A percentile compares a stretch with the other conserved stretches of the same genome.
phyloP scores from a whole-genome alignment of 305 asterid species.

The Solanum hybrid region DNA sequence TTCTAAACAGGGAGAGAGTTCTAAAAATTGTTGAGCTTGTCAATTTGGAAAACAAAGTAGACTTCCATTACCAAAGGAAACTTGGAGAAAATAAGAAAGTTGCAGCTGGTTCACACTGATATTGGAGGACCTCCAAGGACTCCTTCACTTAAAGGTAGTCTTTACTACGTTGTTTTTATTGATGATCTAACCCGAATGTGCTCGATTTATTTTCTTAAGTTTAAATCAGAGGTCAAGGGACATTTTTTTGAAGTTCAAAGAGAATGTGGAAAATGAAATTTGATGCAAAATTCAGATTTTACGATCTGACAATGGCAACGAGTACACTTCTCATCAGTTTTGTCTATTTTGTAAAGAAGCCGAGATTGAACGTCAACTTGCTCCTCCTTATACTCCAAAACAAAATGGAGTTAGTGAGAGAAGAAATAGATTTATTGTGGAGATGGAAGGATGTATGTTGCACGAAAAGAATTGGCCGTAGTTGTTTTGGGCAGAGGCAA shows the following conservation, averaged over 20 bases:
- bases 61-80: neutral
- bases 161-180: too few species aligned
- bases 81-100: neutral
- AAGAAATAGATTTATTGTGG: neutral
- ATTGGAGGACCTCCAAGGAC: neutral
- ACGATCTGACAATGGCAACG: neutral
- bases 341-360: neutral
- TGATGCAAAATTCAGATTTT: too few species aligned
- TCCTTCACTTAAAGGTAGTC: too few species aligned
- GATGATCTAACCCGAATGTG: neutral
- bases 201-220: neutral
- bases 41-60: neutral
- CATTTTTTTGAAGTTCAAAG: too few species aligned
- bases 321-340: neutral
- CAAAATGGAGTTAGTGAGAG: neutral
- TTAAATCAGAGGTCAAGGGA: neutral
- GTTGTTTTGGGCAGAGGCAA: neutral
- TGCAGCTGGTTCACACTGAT: neutral
- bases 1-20: neutral
- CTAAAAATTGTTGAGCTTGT: neutral
- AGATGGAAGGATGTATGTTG: neutral
- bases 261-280: too few species aligned
- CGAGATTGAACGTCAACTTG: neutral
- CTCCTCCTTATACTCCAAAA: neutral
- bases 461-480: neutral